A percentile compares a stretch with the other conserved stretches of the same genome.
These are phyloP conservation scores for Apostasia shenzhenica DNA, from an alignment of 106 monocot genomes.

Conservation along the genomic window DNA sequence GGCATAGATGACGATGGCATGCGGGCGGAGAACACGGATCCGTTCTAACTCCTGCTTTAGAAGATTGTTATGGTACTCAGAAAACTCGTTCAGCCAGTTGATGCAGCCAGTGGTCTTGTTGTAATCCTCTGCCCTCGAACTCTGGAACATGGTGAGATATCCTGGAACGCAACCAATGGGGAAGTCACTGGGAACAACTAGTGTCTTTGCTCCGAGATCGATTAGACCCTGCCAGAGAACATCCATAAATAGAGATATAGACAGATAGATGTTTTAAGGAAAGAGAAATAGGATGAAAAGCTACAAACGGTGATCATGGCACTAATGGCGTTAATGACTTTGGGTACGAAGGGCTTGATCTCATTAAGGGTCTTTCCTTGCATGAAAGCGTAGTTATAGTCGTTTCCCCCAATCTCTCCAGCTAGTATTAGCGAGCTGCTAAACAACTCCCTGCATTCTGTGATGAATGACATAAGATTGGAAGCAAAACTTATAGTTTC, in stretches of 20 bases:
- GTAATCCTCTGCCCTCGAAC: constrained; percentile 22
- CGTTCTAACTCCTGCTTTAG: constrained; percentile 22
- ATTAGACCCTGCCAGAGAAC: constrained; percentile 21
- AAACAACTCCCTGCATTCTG: constrained; percentile 7
- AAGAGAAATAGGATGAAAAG: too few relatives aligned
- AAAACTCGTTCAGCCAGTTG: constrained; percentile 40
- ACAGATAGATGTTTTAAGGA: too few relatives aligned
- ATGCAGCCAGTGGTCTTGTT: constrained; percentile 44
- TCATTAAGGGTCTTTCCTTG: constrained; percentile 16
- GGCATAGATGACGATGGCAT: constrained; percentile 53
- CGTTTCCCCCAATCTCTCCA: constrained; percentile 58
- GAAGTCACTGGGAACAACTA: constrained; percentile 51
- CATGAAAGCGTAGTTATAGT: constrained; percentile 25
- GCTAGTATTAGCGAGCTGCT: constrained; percentile 28
- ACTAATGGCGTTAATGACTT: constrained; percentile 23
- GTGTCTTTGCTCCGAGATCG: constrained; percentile 34
- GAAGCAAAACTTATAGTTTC: too few relatives aligned
- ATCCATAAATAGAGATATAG: too few relatives aligned
- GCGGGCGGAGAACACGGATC: constrained; percentile 23
- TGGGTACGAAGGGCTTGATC: constrained; percentile 26
- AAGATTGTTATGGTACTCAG: constrained; percentile 27
- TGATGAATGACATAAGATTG: too few relatives aligned
- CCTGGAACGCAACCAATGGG: constrained; percentile 46
- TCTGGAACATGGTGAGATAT: constrained; percentile 20
- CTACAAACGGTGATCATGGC: background rate